A percentile compares a stretch with the other conserved stretches of the same genome.
These are phyloP conservation scores for Hypoxylon trugodes DNA, from an alignment of 495 filamentous ascomycete species.

Conservation along the genomic window DNA sequence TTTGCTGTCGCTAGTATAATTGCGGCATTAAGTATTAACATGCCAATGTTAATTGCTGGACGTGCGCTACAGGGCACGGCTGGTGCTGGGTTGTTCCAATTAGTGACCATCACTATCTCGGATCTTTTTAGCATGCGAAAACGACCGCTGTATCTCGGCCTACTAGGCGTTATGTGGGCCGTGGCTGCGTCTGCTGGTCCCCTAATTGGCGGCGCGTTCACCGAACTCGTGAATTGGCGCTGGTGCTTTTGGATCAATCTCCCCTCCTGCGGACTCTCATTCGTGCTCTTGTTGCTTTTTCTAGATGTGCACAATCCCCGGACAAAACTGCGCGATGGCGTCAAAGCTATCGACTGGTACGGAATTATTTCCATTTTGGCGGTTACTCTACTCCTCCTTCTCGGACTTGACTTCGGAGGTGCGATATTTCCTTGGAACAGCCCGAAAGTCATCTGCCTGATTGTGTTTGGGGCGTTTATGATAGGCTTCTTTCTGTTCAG, in stretches of 20 bases:
- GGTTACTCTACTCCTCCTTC: constrained; percentile 75
- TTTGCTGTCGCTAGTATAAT: constrained; percentile 70
- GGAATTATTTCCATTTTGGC: constrained; percentile 67
- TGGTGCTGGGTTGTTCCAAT: constrained; percentile 76
- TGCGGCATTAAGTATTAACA: constrained; percentile 68
- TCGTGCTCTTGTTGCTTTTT: constrained; percentile 62
- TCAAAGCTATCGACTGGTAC: constrained; percentile 60
- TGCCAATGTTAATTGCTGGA: constrained; percentile 75
- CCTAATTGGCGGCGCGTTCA: constrained; percentile 74
- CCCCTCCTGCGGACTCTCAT: constrained; percentile 63
- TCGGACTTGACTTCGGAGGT: constrained; percentile 77
- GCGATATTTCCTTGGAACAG: constrained; percentile 72
- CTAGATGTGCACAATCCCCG: constrained; percentile 68
- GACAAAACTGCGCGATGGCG: constrained; percentile 59
- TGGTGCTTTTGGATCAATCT: constrained; percentile 64
- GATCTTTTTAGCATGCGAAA: constrained; percentile 62
- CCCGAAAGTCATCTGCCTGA: constrained; percentile 72
- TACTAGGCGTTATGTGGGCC: constrained; percentile 70
- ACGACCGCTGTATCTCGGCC: constrained; percentile 42
- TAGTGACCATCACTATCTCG: constrained; percentile 77
- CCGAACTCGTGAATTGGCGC: constrained; percentile 48
- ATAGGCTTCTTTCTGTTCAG: constrained; percentile 66
- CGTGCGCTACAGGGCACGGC: constrained; percentile 78
- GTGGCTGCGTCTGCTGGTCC: constrained; percentile 73
- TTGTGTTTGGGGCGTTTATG: constrained; percentile 69